phyloP scores from a whole-genome alignment of 192 early-diverging fungal species.

The Backusella macrospora region DNA sequence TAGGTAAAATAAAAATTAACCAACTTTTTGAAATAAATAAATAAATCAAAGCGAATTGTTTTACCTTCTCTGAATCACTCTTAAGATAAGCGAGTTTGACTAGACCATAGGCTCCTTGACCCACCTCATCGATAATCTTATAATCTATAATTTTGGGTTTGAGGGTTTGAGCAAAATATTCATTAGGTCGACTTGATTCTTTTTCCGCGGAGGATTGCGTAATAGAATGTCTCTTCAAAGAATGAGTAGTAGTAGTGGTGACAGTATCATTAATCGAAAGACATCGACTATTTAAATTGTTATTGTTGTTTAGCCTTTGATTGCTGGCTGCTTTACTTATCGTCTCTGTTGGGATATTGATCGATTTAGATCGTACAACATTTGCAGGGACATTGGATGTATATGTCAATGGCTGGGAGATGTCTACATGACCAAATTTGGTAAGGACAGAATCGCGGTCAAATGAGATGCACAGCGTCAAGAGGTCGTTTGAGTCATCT shows the following conservation, averaged over 20 bases:
- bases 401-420: background rate
- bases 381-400: background rate
- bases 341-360: slow-evolving; percentile 7
- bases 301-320: background rate
- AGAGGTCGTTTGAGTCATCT: slow-evolving; percentile 47
- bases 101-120: slow-evolving; percentile 69
- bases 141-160: slow-evolving; percentile 51
- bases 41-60: slow-evolving; percentile 2
- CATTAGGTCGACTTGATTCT: background rate
- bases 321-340: background rate
- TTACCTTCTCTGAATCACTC: slow-evolving; percentile 48
- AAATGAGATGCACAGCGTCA: slow-evolving; percentile 64
- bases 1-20: slow-evolving; percentile 7
- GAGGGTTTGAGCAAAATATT: background rate
- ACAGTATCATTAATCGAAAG: background rate
- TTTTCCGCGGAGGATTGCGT: background rate
- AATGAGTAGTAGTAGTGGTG: no score
- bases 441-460: slow-evolving; percentile 46
- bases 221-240: background rate
- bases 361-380: slow-evolving; percentile 11
- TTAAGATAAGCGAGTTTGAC: slow-evolving; percentile 60
- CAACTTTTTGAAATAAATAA: background rate
- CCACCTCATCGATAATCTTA: slow-evolving; percentile 56
- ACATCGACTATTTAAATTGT: background rate
- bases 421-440: slow-evolving; percentile 18